These are phyloP conservation scores for Sugiyamaella boreocaroliniensis DNA, from an alignment of 805 yeast genomes.

Conservation along the genomic window DNA sequence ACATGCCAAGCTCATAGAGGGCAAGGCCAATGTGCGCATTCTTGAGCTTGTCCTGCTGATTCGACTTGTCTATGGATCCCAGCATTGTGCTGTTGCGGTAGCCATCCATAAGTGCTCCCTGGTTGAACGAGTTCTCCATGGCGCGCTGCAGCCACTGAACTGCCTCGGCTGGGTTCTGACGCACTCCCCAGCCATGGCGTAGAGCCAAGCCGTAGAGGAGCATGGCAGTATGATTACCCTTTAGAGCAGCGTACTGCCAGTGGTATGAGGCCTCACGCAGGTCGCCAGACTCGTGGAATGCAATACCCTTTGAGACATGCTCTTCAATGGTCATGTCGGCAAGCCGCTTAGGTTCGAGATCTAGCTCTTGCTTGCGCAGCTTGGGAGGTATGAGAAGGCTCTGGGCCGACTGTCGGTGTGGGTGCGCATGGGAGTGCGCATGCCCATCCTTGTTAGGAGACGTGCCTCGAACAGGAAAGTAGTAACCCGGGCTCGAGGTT, in stretches of 20 bases:
- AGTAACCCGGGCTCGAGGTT: neutral
- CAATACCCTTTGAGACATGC: conserved; percentile 27
- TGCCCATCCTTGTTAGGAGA: neutral
- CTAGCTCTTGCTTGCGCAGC: neutral
- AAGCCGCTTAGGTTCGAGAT: conserved; percentile 11
- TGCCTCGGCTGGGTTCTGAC: conserved; percentile 47
- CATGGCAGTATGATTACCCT: conserved; percentile 62
- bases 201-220: conserved; percentile 61
- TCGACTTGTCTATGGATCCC: neutral
- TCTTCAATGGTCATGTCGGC: conserved; percentile 24
- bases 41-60: conserved; percentile 7
- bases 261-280: conserved; percentile 64
- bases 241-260: conserved; percentile 54
- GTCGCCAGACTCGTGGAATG: conserved; percentile 49
- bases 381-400: neutral
- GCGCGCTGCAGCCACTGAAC: conserved; percentile 56
- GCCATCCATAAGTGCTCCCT: neutral
- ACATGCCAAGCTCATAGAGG: conserved; percentile 55
- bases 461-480: neutral
- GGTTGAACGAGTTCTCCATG: conserved; percentile 23
- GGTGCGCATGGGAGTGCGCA: neutral
- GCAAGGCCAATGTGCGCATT: conserved; percentile 32
- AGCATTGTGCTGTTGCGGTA: neutral
- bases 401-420: neutral
- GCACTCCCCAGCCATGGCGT: conserved; percentile 62